A percentile compares a stretch with the other conserved stretches of the same genome.
Conservation (phyloP, 179 eudicot species). For the Drosera spatulata region DNA sequence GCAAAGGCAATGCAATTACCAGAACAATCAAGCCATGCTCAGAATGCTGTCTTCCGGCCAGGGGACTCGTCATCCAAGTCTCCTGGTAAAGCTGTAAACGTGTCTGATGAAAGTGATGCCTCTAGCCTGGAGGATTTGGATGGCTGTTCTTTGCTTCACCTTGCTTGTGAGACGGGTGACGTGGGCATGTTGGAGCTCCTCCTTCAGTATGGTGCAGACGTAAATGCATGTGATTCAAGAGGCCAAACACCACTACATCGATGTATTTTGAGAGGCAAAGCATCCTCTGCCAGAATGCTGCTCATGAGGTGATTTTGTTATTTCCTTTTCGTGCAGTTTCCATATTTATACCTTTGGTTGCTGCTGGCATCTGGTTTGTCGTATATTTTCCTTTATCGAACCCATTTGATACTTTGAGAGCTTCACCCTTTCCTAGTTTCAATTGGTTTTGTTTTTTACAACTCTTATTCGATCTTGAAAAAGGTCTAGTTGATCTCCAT, state of each 20-base stretch:
- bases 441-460: too few relatives aligned
- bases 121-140: conserved; percentile 39
- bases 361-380: background rate
- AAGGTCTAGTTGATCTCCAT: too few relatives aligned
- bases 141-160: conserved; percentile 85
- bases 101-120: conserved; percentile 43
- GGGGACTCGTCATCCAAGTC: conserved; percentile 31
- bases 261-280: conserved; percentile 61
- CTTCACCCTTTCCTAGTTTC: too few relatives aligned
- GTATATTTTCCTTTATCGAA: too few relatives aligned
- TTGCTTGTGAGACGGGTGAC: conserved; percentile 90
- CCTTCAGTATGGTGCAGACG: conserved; percentile 85
- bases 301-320: conserved; percentile 48
- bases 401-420: too few relatives aligned
- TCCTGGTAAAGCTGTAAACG: conserved; percentile 28
- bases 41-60: conserved; percentile 26
- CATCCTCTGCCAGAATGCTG: conserved; percentile 60
- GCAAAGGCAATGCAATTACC: conserved; percentile 83
- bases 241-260: conserved; percentile 81
- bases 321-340: background rate
- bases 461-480: too few relatives aligned
- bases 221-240: conserved; percentile 59
- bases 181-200: conserved; percentile 95
- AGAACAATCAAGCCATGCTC: conserved; percentile 50
- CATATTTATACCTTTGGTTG: background rate